Conservation (phyloP, 2,329 filamentous ascomycete species). For the Xylaria hypoxylon region DNA sequence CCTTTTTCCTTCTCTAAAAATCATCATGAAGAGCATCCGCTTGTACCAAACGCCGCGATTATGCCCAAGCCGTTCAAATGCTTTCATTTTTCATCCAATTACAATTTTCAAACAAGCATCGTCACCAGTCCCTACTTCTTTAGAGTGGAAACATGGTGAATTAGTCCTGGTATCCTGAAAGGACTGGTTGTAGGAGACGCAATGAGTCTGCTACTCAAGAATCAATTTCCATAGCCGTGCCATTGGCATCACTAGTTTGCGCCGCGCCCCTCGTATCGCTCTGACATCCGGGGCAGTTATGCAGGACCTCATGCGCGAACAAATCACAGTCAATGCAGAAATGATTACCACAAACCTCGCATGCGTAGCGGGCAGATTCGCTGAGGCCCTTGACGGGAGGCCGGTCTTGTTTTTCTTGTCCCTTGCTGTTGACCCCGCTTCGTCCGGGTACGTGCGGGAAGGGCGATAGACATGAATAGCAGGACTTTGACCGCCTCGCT, state of each 20-base stretch:
- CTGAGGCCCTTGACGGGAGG: slow-evolving; percentile 72
- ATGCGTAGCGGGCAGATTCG: slow-evolving; percentile 89
- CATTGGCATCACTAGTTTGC: slow-evolving; percentile 45
- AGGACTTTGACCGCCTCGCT: slow-evolving; percentile 72
- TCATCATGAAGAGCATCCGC: slow-evolving; percentile 2
- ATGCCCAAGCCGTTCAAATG: slow-evolving; percentile 33
- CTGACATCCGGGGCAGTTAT: slow-evolving; percentile 95
- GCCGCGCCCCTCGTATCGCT: slow-evolving; percentile 57
- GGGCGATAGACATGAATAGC: slow-evolving; percentile 79
- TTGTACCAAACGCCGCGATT: slow-evolving; percentile 25
- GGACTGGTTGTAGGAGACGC: not conserved
- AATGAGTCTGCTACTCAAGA: slow-evolving; percentile 39
- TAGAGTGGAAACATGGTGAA: not conserved
- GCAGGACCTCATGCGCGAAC: slow-evolving; percentile 91
- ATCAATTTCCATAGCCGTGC: slow-evolving; percentile 62
- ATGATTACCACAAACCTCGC: slow-evolving; percentile 85
- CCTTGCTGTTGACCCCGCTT: slow-evolving; percentile 40
- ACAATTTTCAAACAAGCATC: slow-evolving; percentile 11
- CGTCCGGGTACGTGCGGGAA: slow-evolving; percentile 69
- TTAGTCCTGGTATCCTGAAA: not conserved
- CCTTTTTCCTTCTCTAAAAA: slow-evolving; percentile 11
- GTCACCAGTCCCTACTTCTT: not conserved
- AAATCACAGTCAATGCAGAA: slow-evolving; percentile 99
- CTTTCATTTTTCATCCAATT: slow-evolving; percentile 16
- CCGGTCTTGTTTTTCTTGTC: slow-evolving; percentile 37